A percentile compares a stretch with the other conserved stretches of the same genome.
These are phyloP conservation scores for Podaxis sp. DNA, from an alignment of 768 basidiomycete genomes.

Conservation along the genomic window DNA sequence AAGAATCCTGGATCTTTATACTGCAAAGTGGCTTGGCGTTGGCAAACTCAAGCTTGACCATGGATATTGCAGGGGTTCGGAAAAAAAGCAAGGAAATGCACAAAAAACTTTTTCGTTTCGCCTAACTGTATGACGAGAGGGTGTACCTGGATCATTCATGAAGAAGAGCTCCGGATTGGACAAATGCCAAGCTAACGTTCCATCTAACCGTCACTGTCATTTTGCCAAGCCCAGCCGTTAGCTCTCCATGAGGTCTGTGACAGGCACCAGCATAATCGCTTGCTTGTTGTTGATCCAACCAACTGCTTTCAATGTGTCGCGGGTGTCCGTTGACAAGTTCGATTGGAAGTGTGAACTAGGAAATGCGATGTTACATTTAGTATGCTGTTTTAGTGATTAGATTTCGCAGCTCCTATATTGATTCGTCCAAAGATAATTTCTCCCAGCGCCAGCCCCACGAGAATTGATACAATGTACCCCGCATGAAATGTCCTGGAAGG, in stretches of 20 bases:
- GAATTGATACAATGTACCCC: slow-evolving; percentile 68
- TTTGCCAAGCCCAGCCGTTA: background rate
- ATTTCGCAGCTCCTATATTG: slow-evolving; percentile 12
- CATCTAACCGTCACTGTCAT: background rate
- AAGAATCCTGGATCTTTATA: background rate
- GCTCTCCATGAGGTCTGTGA: background rate
- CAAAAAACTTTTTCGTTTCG: slow-evolving; percentile 9
- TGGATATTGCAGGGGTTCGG: background rate
- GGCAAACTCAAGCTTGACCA: background rate
- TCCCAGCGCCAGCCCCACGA: slow-evolving; percentile 68
- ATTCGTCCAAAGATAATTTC: slow-evolving; percentile 69
- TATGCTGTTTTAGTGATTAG: slow-evolving; percentile 15
- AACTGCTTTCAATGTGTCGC: background rate
- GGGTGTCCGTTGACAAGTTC: background rate
- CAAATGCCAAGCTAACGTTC: background rate
- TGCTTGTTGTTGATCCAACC: background rate
- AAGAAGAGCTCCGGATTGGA: background rate
- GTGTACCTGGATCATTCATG: no score
- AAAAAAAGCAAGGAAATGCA: background rate
- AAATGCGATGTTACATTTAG: slow-evolving; percentile 2
- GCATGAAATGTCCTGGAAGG: slow-evolving; percentile 75
- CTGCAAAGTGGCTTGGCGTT: background rate
- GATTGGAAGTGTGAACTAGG: background rate
- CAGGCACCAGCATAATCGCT: background rate
- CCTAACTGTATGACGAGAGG: background rate